Base-by-base conservation (phyloP, 371 early-diverging fungal genomes). In the Racocetra persica region DNA sequence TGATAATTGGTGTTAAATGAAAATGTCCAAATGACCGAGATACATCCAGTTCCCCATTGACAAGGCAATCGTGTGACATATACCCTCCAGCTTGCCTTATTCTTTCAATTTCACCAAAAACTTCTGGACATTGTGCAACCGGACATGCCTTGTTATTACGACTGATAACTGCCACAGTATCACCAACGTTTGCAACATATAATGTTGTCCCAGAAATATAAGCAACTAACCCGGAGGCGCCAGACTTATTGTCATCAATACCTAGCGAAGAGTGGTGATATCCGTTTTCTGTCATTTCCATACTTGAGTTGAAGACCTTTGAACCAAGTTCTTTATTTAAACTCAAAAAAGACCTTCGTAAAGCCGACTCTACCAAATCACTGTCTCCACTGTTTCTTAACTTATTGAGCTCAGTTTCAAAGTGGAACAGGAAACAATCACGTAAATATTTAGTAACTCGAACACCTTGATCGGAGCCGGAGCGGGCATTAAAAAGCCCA, bases 171-270 rank as follows among this genome's bases (percentile, higher is more conserved):
- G 95, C 96, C 41, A 95, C 85, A 0, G 94, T 91, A 85, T 98
- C 96, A 22, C 98, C 97, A n/a, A 93, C 94, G 83, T 96, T 96
- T 20, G 96, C 96, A 18, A 95, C 93, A 79, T 95, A 95, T 55
- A 97, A 85, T 24, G 89, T 92, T 60, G 91, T 92, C 32, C 92
- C 94, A n/a, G 89, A 87, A 77, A 97, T 89, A 81, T 95, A 96
- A 7, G 93, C 94, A 16, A 97, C 87, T 22, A 94, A 83, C 0
- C 91, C 92, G n/a, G 93, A 91, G 0, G 93, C 93, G n/a, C 93
- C 94, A 7, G 86, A 80, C 1, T 91, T 91, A 1, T 87, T 87
- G 7, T 91, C 91, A 13, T 88, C 90, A 0, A 84, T 83, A 28
- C 85, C 82, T 32, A 83, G 72, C 77, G 85, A 73, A 22, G 45